A percentile compares a stretch with the other conserved stretches of the same genome.
Conservation (phyloP, 225 moss, liverwort and hornwort genomes). For the Sphagnum tenellum region DNA sequence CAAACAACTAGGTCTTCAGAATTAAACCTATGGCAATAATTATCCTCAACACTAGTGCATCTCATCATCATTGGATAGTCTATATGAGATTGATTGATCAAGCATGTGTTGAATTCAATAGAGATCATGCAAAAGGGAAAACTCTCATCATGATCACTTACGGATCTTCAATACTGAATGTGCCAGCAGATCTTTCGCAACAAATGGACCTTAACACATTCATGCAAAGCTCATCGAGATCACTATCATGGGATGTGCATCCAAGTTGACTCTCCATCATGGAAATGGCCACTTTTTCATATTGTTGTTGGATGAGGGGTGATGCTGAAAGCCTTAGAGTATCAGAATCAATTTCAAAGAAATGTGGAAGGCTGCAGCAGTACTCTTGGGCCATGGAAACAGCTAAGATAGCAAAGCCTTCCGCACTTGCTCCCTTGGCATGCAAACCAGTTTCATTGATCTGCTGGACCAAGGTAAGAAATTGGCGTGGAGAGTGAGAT, state of each 20-base stretch:
- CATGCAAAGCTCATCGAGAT: slow-evolving; percentile 10
- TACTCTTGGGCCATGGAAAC: slow-evolving; percentile 27
- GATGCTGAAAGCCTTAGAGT: no score
- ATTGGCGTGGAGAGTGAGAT: slow-evolving; percentile 15
- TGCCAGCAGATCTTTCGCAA: slow-evolving; percentile 17
- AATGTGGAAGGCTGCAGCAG: slow-evolving; percentile 22
- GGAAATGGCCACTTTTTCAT: slow-evolving; percentile 14
- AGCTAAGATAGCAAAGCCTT: slow-evolving; percentile 23
- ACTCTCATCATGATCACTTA: slow-evolving; percentile 3
- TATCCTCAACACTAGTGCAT: neutral
- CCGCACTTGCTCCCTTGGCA: slow-evolving; percentile 19
- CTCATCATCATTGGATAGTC: neutral
- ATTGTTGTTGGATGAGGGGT: slow-evolving; percentile 2
- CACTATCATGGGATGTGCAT: no score
- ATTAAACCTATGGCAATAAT: no score
- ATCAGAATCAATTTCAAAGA: slow-evolving; percentile 5
- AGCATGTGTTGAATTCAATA: no score
- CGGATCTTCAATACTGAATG: slow-evolving; percentile 18
- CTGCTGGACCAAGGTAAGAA: slow-evolving; percentile 26
- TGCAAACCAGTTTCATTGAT: slow-evolving; percentile 18
- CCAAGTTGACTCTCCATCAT: no score
- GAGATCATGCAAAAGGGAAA: no score
- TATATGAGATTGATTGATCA: no score
- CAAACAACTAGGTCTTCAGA: no score
- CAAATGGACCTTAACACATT: slow-evolving; percentile 36